A percentile compares a stretch with the other conserved stretches of the same genome.
These are phyloP conservation scores for Henningerozyma blattae DNA, from an alignment of 805 yeast genomes.

Conservation along the genomic window DNA sequence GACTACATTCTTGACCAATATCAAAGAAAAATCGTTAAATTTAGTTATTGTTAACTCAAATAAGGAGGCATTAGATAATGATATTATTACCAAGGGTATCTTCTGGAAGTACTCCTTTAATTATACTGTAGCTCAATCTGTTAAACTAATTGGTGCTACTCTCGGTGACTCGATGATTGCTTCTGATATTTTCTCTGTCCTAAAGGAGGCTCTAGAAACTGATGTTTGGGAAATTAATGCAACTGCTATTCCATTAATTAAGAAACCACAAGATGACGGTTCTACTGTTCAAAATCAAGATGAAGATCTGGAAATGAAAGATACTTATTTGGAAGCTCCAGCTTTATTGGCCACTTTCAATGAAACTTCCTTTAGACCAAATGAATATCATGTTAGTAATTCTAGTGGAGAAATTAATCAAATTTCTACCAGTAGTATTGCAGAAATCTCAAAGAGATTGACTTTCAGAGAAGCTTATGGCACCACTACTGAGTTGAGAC, in stretches of 20 bases:
- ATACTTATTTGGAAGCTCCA: no score
- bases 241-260: no score
- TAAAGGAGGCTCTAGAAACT: conserved; percentile 34
- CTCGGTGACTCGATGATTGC: no score
- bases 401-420: conserved; percentile 24
- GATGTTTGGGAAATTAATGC: conserved; percentile 34
- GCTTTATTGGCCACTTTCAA: no score
- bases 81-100: conserved; percentile 64
- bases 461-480: conserved; percentile 74
- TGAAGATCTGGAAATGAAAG: no score
- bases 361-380: conserved; percentile 58
- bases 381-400: conserved; percentile 45
- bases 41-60: conserved; percentile 53
- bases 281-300: no score
- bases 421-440: conserved; percentile 26
- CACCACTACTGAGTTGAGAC: conserved; percentile 53
- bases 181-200: no score
- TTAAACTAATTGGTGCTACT: no score
- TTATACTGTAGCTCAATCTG: no score
- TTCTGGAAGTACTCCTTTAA: conserved; percentile 63
- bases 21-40: conserved; percentile 40
- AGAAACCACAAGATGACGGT: no score
- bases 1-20: conserved; percentile 35
- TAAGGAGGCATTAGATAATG: no score
- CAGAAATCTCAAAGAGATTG: conserved; percentile 49